These are phyloP conservation scores for Colletotrichum trifolii DNA, from an alignment of 2,329 filamentous ascomycete genomes.

Conservation along the genomic window DNA sequence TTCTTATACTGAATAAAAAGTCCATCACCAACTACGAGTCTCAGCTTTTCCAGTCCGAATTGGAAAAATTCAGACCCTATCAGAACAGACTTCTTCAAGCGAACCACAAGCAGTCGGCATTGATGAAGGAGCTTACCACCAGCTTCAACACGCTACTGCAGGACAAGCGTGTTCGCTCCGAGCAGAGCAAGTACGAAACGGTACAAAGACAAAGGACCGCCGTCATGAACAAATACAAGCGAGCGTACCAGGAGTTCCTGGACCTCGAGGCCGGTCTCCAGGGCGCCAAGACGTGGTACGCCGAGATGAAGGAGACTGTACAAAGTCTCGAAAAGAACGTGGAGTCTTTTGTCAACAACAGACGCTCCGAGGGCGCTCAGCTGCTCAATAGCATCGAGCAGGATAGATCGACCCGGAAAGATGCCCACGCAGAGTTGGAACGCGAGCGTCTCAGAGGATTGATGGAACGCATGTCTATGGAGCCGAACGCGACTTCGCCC, in stretches of 20 bases:
- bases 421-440: slow-evolving; percentile 79
- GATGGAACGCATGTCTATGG: slow-evolving; percentile 96
- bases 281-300: slow-evolving; percentile 92
- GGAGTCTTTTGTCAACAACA: slow-evolving; percentile 95
- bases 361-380: slow-evolving; percentile 89
- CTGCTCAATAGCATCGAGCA: slow-evolving; percentile 89
- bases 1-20: slow-evolving; percentile 98
- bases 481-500: slow-evolving; percentile 60
- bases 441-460: slow-evolving; percentile 85
- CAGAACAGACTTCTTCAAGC: slow-evolving; percentile 92
- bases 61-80: slow-evolving; percentile 97
- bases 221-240: slow-evolving; percentile 88
- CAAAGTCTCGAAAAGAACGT: slow-evolving; percentile 95
- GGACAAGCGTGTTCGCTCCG: slow-evolving; percentile 91
- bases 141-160: slow-evolving; percentile 90
- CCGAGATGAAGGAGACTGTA: slow-evolving; percentile 94
- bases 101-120: slow-evolving; percentile 91
- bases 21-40: slow-evolving; percentile 91
- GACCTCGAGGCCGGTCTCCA: slow-evolving; percentile 87
- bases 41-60: slow-evolving; percentile 91
- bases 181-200: slow-evolving; percentile 94
- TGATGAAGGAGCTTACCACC: slow-evolving; percentile 94
- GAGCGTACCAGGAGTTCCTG: slow-evolving; percentile 91
- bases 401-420: slow-evolving; percentile 72
- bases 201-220: slow-evolving; percentile 85